These are phyloP conservation scores for Aspergillus fructus DNA, from an alignment of 2,329 filamentous ascomycete species.

Conservation along the genomic window DNA sequence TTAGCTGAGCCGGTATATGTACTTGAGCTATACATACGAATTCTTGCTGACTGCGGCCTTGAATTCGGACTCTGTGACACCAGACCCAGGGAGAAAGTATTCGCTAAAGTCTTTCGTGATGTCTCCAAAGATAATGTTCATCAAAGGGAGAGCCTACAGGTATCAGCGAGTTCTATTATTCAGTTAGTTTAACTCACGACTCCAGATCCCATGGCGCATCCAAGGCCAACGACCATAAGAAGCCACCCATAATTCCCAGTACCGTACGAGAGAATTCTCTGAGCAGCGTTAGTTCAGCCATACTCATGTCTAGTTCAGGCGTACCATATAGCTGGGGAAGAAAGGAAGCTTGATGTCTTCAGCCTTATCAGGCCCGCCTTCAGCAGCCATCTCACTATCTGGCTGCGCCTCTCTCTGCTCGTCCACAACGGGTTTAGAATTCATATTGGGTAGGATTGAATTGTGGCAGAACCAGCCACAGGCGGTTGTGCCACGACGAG, in stretches of 20 bases:
- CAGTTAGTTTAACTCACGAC: too few relatives aligned
- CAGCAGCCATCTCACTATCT: too few relatives aligned
- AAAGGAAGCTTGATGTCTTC: background rate
- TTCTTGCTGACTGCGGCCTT: slow-evolving; percentile 49
- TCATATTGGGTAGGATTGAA: too few relatives aligned
- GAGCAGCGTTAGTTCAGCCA: background rate
- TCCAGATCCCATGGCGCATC: slow-evolving; percentile 25
- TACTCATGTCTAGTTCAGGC: background rate
- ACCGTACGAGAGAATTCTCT: slow-evolving; percentile 19
- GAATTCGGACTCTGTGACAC: slow-evolving; percentile 49
- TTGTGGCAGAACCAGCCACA: too few relatives aligned
- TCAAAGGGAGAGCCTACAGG: slow-evolving; percentile 50
- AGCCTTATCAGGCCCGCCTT: background rate
- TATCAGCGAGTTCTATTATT: too few relatives aligned
- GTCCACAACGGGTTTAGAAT: too few relatives aligned
- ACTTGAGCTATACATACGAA: too few relatives aligned
- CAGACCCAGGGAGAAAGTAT: slow-evolving; percentile 50
- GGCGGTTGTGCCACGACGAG: too few relatives aligned
- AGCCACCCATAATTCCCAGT: slow-evolving; percentile 16
- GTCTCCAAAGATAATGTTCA: slow-evolving; percentile 60
- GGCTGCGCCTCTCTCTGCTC: too few relatives aligned
- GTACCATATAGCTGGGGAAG: slow-evolving; percentile 2
- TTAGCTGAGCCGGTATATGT: too few relatives aligned
- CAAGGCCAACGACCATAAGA: slow-evolving; percentile 10
- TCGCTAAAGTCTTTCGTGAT: slow-evolving; percentile 56